These are phyloP conservation scores for Cyclotella atomus DNA, from an alignment of 108 stramenopile genomes.

Conservation along the genomic window DNA sequence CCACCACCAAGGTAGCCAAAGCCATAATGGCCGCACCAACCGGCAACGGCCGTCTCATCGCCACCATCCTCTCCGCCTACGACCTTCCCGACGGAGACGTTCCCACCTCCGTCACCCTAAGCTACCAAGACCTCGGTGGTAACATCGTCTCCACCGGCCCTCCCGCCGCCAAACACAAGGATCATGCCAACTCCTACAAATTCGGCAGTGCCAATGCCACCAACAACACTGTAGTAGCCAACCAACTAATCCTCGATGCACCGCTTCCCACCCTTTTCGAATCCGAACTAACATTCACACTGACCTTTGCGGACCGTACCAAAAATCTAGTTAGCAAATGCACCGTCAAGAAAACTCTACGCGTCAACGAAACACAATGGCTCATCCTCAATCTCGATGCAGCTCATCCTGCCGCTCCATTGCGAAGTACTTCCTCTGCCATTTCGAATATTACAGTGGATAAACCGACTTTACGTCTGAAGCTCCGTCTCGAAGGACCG, in stretches of 20 bases:
- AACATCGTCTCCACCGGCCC: constrained; percentile 64
- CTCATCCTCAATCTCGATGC: constrained; percentile 67
- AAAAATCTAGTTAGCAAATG: constrained; percentile 42
- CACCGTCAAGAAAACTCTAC: constrained; percentile 36
- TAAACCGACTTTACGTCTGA: constrained; percentile 78
- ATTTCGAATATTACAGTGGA: constrained; percentile 27
- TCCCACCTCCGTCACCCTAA: constrained; percentile 54
- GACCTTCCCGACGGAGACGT: constrained; percentile 67
- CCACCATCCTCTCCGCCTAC: constrained; percentile 70
- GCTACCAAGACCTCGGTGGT: constrained; percentile 21
- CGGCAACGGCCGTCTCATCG: constrained; percentile 58
- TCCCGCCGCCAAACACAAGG: constrained; percentile 71
- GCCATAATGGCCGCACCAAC: constrained; percentile 48
- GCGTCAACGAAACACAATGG: constrained; percentile 72
- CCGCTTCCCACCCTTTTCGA: constrained; percentile 62
- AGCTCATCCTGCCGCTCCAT: neutral
- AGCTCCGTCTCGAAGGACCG: constrained; percentile 67
- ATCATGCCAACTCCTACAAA: constrained; percentile 76
- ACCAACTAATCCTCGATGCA: constrained; percentile 39
- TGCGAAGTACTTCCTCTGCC: constrained; percentile 9
- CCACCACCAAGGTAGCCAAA: constrained; percentile 50
- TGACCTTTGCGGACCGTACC: constrained; percentile 46
- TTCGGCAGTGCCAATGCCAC: constrained; percentile 43
- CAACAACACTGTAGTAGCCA: neutral
- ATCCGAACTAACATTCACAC: constrained; percentile 40